Base-by-base conservation (phyloP, 768 basidiomycete genomes). In the Boletus pseudo-olivaceus region DNA sequence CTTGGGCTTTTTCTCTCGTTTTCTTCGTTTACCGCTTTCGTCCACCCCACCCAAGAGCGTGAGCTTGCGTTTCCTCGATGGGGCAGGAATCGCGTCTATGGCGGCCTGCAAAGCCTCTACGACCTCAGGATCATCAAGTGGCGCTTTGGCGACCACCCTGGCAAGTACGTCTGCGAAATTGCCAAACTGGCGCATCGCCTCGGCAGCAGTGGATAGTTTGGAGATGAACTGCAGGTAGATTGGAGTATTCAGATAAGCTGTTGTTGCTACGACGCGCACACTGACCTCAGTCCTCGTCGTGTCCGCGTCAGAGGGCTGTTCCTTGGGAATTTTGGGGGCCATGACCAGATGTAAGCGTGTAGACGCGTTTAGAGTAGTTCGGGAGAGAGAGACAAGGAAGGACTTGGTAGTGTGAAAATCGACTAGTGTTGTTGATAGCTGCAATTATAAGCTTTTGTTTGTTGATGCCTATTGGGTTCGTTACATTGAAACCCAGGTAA, bases 111-210 rank as follows among this genome's bases (percentile, higher is more conserved):
- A 45, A 15, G 63, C 53, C 52, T 63, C 67, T 29, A 70, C 47
- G 39, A 70, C 58, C 54, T 60, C 60, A 15, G 70, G 57, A 61
- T 70, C 67, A 37, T 67, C 71, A 53, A 68, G 71, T 41, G 67
- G 69, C 44, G 66, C 58, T 53, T 75, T 73, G 39, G 74, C 69
- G 47, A 84, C 72, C 32, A 78, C 66, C 43, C 74, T 76, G 10
- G 82, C 78, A 62, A 85, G 86, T 29, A 76, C 68, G 39, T 90
- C 87, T 15, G 83, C 82, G 40, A 83, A 65, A 46, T 73, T 73
- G 5, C 85, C 84, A 49, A 81, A 83, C 54, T 80, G 77, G 56
- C 83, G 82, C 81, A 91, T 78, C 35, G 80, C 72, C 45, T 80
- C 78, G 37, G 87, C 85, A 53, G 88, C 80, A 23, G 75, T 72